These are phyloP conservation scores for Phytophthora colocasiae DNA, from an alignment of 352 stramenopile species.

Conservation along the genomic window DNA sequence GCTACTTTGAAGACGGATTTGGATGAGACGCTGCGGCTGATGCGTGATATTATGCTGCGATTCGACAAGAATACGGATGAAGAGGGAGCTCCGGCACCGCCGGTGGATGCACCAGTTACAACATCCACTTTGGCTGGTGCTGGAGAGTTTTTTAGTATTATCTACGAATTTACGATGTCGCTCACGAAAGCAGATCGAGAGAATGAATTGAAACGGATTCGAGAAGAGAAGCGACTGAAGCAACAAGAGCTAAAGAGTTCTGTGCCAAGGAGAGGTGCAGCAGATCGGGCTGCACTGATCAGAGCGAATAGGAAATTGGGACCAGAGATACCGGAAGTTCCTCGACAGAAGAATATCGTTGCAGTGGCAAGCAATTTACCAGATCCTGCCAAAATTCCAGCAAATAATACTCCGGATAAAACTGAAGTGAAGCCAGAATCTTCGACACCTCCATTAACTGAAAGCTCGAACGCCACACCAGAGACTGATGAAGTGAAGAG, in stretches of 20 bases:
- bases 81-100: slow-evolving; percentile 22
- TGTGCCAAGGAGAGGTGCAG: slow-evolving; percentile 47
- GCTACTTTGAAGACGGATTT: slow-evolving; percentile 53
- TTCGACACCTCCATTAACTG: background rate
- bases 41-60: slow-evolving; percentile 67
- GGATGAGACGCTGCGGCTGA: slow-evolving; percentile 50
- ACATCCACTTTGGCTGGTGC: slow-evolving; percentile 48
- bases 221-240: slow-evolving; percentile 65
- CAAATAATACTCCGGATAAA: background rate
- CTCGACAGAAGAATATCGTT: slow-evolving; percentile 20
- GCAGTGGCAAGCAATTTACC: background rate
- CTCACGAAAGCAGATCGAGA: slow-evolving; percentile 78
- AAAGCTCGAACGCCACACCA: background rate
- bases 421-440: background rate
- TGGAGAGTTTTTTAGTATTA: slow-evolving; percentile 70
- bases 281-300: slow-evolving; percentile 15
- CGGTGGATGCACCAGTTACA: slow-evolving; percentile 22
- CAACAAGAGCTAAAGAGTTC: slow-evolving; percentile 60
- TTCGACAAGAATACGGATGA: slow-evolving; percentile 62
- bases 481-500: slow-evolving; percentile 4
- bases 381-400: background rate
- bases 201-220: slow-evolving; percentile 76
- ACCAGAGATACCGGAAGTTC: slow-evolving; percentile 38
- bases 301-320: slow-evolving; percentile 27
- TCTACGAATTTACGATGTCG: slow-evolving; percentile 86